phyloP scores from a whole-genome alignment of 129 eudicot genomes.

The Flaveria brownii region DNA sequence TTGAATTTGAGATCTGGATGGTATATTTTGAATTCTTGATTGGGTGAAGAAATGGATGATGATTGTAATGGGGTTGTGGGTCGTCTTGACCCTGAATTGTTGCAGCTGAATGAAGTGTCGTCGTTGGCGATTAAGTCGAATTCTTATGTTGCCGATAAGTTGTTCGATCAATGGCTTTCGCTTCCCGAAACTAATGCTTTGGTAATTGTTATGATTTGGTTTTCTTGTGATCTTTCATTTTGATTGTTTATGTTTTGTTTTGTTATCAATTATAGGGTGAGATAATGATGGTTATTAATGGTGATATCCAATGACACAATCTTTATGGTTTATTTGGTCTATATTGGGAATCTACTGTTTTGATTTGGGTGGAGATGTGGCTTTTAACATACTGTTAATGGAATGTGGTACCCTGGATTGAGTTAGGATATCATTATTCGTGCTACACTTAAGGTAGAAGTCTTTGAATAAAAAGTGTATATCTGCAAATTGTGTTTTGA shows the following conservation, averaged over 20 bases:
- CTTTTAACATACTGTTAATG: neutral
- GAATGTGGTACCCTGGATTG: neutral
- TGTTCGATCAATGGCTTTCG: conserved; percentile 91
- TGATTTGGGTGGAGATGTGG: neutral
- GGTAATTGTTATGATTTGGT: conserved; percentile 39
- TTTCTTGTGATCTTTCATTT: neutral
- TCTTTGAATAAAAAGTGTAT: neutral
- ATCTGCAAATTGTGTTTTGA: neutral
- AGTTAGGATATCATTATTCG: neutral
- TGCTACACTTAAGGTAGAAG: neutral
- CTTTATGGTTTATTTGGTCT: neutral
- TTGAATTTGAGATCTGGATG: conserved; percentile 25
- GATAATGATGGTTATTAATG: neutral
- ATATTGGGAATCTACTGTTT: neutral
- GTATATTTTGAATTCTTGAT: too few species aligned
- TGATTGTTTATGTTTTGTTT: neutral
- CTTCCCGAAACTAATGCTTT: conserved; percentile 66
- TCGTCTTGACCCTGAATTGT: conserved; percentile 68
- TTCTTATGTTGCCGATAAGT: conserved; percentile 66
- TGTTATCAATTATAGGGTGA: neutral
- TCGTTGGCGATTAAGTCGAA: conserved; percentile 67
- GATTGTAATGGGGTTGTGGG: conserved; percentile 68
- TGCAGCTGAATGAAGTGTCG: conserved; percentile 81
- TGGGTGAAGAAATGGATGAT: conserved; percentile 51
- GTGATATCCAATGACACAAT: conserved; percentile 7